Conservation (phyloP, 2,329 filamentous ascomycete genomes). For the Ophiocordyceps sinensis region DNA sequence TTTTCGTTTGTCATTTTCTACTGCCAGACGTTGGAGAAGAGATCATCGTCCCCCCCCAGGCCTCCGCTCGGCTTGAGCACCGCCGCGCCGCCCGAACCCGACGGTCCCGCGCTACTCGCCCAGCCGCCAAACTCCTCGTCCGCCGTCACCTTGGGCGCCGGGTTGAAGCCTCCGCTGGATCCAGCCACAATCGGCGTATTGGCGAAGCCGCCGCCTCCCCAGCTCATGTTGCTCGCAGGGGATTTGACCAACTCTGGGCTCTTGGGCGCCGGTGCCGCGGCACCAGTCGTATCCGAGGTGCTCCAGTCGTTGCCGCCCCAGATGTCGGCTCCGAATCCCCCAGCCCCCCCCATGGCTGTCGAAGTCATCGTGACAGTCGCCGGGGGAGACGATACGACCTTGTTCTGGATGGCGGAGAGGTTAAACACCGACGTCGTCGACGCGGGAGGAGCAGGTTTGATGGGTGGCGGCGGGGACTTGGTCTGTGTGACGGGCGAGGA, state of each 20-base stretch:
- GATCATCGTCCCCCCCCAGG: slow-evolving; percentile 60
- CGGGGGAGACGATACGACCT: slow-evolving; percentile 27
- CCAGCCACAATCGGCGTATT: slow-evolving; percentile 47
- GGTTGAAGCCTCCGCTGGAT: slow-evolving; percentile 49
- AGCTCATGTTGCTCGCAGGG: slow-evolving; percentile 47
- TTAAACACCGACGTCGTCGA: slow-evolving; percentile 61
- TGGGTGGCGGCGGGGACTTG: slow-evolving; percentile 23
- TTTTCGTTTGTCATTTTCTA: slow-evolving; percentile 20
- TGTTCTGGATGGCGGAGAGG: slow-evolving; percentile 43
- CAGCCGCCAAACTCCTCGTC: slow-evolving; percentile 96
- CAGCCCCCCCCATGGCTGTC: slow-evolving; percentile 22
- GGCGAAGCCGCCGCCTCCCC: slow-evolving; percentile 39
- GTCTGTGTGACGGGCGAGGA: slow-evolving; percentile 35
- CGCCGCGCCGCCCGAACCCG: slow-evolving; percentile 22
- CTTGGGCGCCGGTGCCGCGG: slow-evolving; percentile 34
- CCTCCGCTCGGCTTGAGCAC: slow-evolving; percentile 41
- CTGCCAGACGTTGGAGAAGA: slow-evolving; percentile 95
- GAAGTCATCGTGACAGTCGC: slow-evolving; percentile 18
- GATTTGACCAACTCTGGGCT: slow-evolving; percentile 33
- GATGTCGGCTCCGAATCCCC: slow-evolving; percentile 46
- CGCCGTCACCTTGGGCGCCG: slow-evolving; percentile 56
- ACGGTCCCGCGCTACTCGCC: slow-evolving; percentile 53
- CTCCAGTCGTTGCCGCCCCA: slow-evolving; percentile 86
- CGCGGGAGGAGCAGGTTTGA: slow-evolving; percentile 21
- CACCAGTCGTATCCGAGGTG: slow-evolving; percentile 30